Percentiles rank a stretch among this genome's conserved stretches.
phyloP scores from a whole-genome alignment of 768 basidiomycete genomes.

The Pleurotus sapidus region DNA sequence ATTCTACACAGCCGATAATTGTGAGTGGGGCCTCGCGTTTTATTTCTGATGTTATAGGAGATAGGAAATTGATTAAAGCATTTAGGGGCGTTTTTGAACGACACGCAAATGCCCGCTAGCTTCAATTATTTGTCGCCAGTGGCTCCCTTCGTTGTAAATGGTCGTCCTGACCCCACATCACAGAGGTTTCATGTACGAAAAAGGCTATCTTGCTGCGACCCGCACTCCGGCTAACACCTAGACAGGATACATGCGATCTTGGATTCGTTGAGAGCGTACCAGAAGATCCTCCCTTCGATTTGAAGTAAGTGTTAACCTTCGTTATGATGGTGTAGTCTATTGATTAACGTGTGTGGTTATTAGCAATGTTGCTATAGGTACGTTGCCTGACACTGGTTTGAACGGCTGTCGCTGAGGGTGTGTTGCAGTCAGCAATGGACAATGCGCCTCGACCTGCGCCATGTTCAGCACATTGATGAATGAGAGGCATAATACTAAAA shows the following conservation, averaged over 20 bases:
- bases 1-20: conserved; percentile 53
- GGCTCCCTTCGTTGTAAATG: conserved; percentile 40
- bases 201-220: conserved; percentile 12
- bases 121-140: conserved; percentile 45
- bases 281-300: conserved; percentile 32
- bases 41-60: too few species aligned
- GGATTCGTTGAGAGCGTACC: conserved; percentile 26
- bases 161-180: conserved; percentile 39
- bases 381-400: conserved; percentile 4
- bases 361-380: conserved; percentile 46
- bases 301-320: conserved; percentile 24
- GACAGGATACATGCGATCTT: conserved; percentile 41
- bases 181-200: conserved; percentile 42
- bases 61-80: too few species aligned
- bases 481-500: conserved; percentile 49
- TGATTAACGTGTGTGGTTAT: not conserved
- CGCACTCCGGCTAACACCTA: conserved; percentile 1
- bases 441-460: conserved; percentile 62
- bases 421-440: conserved; percentile 35
- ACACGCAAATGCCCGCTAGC: conserved; percentile 32
- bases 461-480: conserved; percentile 63
- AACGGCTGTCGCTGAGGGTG: not conserved
- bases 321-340: not conserved
- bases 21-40: conserved; percentile 24
- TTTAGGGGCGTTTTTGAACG: conserved; percentile 46